Evolutionary conservation across 768 basidiomycete species (phyloP).

Genomic region (Tremella mesenterica): DNA sequence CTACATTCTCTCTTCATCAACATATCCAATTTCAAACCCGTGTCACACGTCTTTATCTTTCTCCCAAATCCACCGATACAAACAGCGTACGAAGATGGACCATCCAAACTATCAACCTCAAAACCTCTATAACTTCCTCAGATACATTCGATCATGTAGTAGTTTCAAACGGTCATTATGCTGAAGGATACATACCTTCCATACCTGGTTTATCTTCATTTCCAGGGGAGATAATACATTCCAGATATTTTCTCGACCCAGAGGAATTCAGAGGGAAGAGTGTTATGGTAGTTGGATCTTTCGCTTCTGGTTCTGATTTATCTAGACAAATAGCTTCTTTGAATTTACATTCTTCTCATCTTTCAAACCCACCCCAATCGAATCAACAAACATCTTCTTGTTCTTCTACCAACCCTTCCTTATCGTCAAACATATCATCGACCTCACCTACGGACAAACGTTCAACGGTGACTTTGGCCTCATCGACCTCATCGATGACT

Average conservation of each 20-base stretch:
- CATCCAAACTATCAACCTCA: too few species aligned
- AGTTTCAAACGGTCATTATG: not conserved
- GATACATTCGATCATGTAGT: not conserved
- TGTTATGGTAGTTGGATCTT: constrained; percentile 45
- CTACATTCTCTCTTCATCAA: constrained; percentile 54
- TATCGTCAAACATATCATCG: not conserved
- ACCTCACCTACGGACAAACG: not conserved
- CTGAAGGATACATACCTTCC: not conserved
- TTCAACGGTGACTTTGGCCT: too few species aligned
- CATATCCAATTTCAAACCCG: constrained; percentile 58
- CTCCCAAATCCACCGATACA: too few species aligned
- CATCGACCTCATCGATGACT: constrained; percentile 5
- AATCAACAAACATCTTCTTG: too few species aligned
- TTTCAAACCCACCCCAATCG: too few species aligned
- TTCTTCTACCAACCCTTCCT: not conserved
- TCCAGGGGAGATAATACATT: constrained; percentile 39
- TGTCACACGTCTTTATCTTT: too few species aligned
- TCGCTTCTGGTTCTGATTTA: constrained; percentile 46
- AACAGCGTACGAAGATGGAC: too few species aligned
- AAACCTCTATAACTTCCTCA: not conserved
- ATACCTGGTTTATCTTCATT: constrained; percentile 15
- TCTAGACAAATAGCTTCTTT: constrained; percentile 23
- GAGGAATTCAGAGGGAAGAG: constrained; percentile 33
- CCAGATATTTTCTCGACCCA: constrained; percentile 40
- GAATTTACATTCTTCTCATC: too few species aligned